A percentile compares a stretch with the other conserved stretches of the same genome.
Evolutionary conservation across 2,329 filamentous ascomycete species (phyloP).

Genomic region (Arthrobotrys sinensis): DNA sequence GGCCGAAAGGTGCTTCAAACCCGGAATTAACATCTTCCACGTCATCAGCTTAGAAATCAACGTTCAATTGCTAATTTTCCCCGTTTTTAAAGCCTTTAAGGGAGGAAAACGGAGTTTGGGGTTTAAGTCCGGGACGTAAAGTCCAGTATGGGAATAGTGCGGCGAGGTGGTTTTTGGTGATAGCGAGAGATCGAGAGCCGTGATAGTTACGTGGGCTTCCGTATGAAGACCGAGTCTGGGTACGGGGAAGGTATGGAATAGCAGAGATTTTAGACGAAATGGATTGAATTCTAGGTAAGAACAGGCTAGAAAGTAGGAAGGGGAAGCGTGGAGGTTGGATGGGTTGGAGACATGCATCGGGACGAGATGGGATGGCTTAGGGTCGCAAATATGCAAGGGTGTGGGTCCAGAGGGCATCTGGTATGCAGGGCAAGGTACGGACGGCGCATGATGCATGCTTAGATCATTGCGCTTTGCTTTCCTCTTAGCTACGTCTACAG

Average conservation of each 20-base stretch:
- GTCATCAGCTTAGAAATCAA: conserved; percentile 48
- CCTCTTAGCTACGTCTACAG: background rate
- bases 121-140: conserved; percentile 52
- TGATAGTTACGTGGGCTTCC: background rate
- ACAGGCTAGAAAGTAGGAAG: background rate
- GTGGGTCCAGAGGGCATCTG: conserved; percentile 4
- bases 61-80: conserved; percentile 33
- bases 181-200: background rate
- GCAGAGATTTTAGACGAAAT: background rate
- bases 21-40: background rate
- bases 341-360: background rate
- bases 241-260: background rate
- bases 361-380: background rate
- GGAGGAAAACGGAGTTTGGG: conserved; percentile 41
- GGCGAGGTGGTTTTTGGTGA: background rate
- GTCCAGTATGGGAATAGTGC: conserved; percentile 27
- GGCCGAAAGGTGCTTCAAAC: conserved; percentile 40
- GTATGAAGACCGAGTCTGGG: background rate
- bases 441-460: conserved; percentile 9
- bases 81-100: conserved; percentile 17
- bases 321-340: background rate
- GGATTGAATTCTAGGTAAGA: conserved; percentile 1
- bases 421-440: background rate
- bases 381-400: conserved; percentile 5
- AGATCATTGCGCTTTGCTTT: conserved; percentile 6